A percentile compares a stretch with the other conserved stretches of the same genome.
Conservation (phyloP, 2,329 filamentous ascomycete species). For the Rosellinia necatrix region DNA sequence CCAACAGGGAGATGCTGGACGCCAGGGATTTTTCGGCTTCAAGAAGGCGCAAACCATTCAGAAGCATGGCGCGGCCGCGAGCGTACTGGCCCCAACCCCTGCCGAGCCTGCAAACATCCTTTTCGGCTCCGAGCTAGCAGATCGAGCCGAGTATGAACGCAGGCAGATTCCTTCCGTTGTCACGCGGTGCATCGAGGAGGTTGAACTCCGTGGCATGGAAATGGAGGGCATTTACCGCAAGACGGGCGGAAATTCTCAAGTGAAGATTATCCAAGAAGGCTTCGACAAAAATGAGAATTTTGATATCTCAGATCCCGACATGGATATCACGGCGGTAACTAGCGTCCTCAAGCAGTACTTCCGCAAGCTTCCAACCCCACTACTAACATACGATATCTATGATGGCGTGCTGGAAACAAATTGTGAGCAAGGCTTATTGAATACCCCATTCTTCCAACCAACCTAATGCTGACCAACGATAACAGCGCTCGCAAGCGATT, state of each 20-base stretch:
- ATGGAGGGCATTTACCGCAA: constrained; percentile 98
- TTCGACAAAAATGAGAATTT: constrained; percentile 86
- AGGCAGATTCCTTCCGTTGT: constrained; percentile 89
- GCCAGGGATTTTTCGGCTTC: constrained; percentile 68
- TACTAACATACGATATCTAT: constrained; percentile 92
- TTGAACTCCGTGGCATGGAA: constrained; percentile 95
- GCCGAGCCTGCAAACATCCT: constrained; percentile 64
- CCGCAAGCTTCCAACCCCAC: constrained; percentile 83
- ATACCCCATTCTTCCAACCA: neutral
- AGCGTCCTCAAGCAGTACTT: constrained; percentile 98
- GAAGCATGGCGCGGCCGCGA: constrained; percentile 55
- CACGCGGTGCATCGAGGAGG: constrained; percentile 92
- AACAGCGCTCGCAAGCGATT: constrained; percentile 65
- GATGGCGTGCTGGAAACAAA: constrained; percentile 84
- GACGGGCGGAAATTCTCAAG: constrained; percentile 88
- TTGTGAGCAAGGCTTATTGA: constrained; percentile 54
- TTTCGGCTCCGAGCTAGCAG: constrained; percentile 87
- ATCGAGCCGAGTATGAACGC: constrained; percentile 85
- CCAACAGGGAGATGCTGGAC: constrained; percentile 42
- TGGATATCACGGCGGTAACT: constrained; percentile 96
- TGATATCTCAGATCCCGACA: constrained; percentile 89
- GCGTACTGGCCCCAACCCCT: constrained; percentile 44
- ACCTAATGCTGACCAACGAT: constrained; percentile 19
- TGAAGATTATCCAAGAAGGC: constrained; percentile 86
- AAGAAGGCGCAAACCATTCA: constrained; percentile 58